Evolutionary conservation across 2,329 filamentous ascomycete species (phyloP).

Genomic region (Colletotrichum godetiae): DNA sequence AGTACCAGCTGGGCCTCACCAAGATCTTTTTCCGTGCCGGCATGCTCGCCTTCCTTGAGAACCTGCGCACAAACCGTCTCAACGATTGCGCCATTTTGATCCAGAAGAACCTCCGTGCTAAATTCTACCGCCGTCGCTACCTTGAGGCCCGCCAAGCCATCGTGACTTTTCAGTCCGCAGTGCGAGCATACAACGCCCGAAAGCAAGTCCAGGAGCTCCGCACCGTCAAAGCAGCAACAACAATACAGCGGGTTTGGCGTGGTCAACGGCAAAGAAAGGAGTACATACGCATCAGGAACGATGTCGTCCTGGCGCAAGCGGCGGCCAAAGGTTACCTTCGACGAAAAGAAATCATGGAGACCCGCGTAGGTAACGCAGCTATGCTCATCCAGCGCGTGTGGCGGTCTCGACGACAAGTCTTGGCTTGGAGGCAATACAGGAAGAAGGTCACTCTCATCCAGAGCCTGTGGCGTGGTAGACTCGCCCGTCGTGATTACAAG

Average conservation of each 20-base stretch:
- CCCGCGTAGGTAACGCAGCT: conserved; percentile 90
- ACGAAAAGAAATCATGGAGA: conserved; percentile 93
- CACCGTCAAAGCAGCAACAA: conserved; percentile 87
- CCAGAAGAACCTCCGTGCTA: conserved; percentile 96
- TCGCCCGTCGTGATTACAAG: conserved; percentile 88
- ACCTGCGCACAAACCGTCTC: conserved; percentile 87
- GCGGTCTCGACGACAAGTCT: conserved; percentile 82
- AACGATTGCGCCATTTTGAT: conserved; percentile 98
- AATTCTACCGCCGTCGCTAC: conserved; percentile 94
- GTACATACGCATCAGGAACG: conserved; percentile 82
- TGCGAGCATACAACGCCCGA: conserved; percentile 82
- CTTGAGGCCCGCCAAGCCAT: conserved; percentile 87
- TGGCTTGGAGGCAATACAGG: conserved; percentile 87
- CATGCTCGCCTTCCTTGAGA: conserved; percentile 98
- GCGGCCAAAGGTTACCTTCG: conserved; percentile 91
- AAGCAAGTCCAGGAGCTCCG: conserved; percentile 83
- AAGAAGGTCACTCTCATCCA: conserved; percentile 91
- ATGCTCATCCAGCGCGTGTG: conserved; percentile 91
- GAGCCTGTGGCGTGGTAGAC: conserved; percentile 89
- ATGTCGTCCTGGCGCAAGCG: conserved; percentile 90
- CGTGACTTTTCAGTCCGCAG: conserved; percentile 80
- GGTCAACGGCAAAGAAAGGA: conserved; percentile 89
- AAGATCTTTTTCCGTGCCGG: conserved; percentile 99
- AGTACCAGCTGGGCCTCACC: conserved; percentile 96
- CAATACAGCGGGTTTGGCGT: conserved; percentile 95